phyloP scores from a whole-genome alignment of 768 basidiomycete species.

The Coprinellus micaceus region DNA sequence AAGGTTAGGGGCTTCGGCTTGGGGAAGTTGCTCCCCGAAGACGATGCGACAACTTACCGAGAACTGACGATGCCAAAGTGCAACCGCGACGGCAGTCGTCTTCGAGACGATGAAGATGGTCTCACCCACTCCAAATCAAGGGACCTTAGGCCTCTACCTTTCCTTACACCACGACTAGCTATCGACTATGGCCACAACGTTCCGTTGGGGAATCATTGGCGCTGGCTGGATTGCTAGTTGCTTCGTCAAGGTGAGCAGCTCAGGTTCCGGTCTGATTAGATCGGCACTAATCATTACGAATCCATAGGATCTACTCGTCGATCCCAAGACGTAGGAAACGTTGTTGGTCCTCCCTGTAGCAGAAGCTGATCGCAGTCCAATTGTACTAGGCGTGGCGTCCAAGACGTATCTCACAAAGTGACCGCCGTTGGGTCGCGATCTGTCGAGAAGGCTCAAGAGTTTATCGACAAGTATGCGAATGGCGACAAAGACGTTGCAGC shows the following conservation, averaged over 20 bases:
- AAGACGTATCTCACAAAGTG: conserved; percentile 66
- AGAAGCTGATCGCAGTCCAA: not conserved
- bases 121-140: too few species aligned
- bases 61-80: not conserved
- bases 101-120: not conserved
- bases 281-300: not conserved
- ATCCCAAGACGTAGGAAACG: conserved; percentile 58
- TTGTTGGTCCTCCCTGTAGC: not conserved
- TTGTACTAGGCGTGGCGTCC: conserved; percentile 51
- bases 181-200: conserved; percentile 17
- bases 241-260: conserved; percentile 57
- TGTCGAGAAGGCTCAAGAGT: conserved; percentile 63
- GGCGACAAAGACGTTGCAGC: conserved; percentile 57
- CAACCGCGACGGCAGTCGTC: not conserved
- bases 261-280: not conserved
- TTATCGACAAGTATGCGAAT: conserved; percentile 52
- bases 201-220: conserved; percentile 87
- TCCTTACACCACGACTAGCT: conserved; percentile 1
- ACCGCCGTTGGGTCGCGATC: conserved; percentile 76
- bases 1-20: conserved; percentile 1
- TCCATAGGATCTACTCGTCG: conserved; percentile 67
- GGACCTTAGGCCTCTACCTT: too few species aligned
- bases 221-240: conserved; percentile 67
- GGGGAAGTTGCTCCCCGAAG: not conserved
- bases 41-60: not conserved